Evolutionary conservation across 768 basidiomycete species (phyloP).

Genomic region (Trametes coccinea): DNA sequence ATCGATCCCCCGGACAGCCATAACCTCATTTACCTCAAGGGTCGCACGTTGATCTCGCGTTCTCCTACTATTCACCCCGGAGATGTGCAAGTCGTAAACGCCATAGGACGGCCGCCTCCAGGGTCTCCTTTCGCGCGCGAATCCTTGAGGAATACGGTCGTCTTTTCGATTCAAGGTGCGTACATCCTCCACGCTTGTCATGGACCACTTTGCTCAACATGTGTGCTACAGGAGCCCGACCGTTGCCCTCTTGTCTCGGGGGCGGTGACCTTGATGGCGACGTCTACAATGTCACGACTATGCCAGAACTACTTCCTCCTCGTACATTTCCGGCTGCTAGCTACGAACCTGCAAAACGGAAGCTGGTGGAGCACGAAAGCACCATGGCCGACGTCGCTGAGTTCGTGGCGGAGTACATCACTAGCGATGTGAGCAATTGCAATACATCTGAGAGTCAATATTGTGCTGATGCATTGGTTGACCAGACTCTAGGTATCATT

Average conservation of each 20-base stretch:
- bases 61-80: slow-evolving; percentile 73
- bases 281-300: slow-evolving; percentile 29
- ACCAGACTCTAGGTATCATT: slow-evolving; percentile 59
- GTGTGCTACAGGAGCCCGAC: slow-evolving; percentile 47
- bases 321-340: slow-evolving; percentile 40
- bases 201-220: not conserved
- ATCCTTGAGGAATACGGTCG: slow-evolving; percentile 59
- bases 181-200: not conserved
- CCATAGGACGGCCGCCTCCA: slow-evolving; percentile 58
- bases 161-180: slow-evolving; percentile 61
- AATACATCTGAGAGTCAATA: no score
- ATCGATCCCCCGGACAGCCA: slow-evolving; percentile 44
- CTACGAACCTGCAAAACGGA: slow-evolving; percentile 51
- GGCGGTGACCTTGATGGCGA: slow-evolving; percentile 68
- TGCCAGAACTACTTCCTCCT: slow-evolving; percentile 29
- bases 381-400: slow-evolving; percentile 67
- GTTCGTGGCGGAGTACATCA: slow-evolving; percentile 71
- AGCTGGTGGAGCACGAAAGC: slow-evolving; percentile 46
- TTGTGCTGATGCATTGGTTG: not conserved
- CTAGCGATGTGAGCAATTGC: slow-evolving; percentile 51
- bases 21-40: slow-evolving; percentile 47
- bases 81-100: slow-evolving; percentile 59
- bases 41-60: slow-evolving; percentile 56
- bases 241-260: slow-evolving; percentile 61
- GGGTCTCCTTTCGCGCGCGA: slow-evolving; percentile 54